Conservation (phyloP, 345 rosid genomes). For the Hibiscus syriacus region DNA sequence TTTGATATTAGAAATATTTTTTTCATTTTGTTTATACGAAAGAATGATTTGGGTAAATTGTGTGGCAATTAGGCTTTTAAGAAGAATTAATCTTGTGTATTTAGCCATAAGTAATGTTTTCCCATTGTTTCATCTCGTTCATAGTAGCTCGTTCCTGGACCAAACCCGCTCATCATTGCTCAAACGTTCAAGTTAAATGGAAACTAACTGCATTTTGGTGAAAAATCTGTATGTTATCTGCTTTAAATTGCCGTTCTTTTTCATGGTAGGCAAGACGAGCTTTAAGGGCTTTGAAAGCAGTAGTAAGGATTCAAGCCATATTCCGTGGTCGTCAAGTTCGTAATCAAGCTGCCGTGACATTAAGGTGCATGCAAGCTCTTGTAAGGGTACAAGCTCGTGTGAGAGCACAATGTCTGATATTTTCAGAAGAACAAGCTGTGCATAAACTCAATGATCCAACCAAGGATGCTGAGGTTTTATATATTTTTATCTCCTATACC, state of each 20-base stretch:
- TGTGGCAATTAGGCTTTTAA: background rate
- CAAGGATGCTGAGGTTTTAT: conserved; percentile 27
- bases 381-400: conserved; percentile 79
- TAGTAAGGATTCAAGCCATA: conserved; percentile 87
- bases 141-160: no score
- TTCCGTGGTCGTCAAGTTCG: conserved; percentile 79
- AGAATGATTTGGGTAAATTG: background rate
- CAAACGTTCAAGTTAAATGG: background rate
- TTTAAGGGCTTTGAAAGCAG: conserved; percentile 71
- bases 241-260: background rate
- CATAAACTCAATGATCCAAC: conserved; percentile 34
- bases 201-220: background rate
- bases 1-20: background rate
- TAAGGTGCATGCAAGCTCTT: conserved; percentile 95
- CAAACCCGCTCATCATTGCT: background rate
- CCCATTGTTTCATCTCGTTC: background rate
- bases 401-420: conserved; percentile 38
- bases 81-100: background rate
- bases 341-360: conserved; percentile 83
- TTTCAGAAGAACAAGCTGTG: conserved; percentile 29
- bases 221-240: background rate
- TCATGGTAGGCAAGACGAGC: conserved; percentile 63
- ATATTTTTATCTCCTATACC: background rate
- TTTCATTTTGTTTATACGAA: no score
- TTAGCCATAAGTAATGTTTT: background rate